phyloP scores from a whole-genome alignment of 2,329 filamentous ascomycete species.

The Ophiostoma quercus region DNA sequence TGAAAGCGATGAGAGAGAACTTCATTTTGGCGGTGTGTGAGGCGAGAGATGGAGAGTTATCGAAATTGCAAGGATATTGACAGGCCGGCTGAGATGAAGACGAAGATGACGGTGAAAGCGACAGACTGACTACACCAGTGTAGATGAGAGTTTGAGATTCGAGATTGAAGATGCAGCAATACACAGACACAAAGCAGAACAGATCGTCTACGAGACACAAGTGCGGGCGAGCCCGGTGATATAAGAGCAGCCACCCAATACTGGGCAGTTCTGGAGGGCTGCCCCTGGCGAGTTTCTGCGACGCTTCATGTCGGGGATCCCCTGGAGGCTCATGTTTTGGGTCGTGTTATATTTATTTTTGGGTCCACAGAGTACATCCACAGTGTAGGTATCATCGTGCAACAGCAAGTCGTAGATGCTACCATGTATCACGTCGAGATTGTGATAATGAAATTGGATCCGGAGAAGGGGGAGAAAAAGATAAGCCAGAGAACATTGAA shows the following conservation, averaged over 20 bases:
- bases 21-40: conserved; percentile 37
- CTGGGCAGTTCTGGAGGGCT: background rate
- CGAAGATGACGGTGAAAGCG: background rate
- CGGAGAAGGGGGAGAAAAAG: background rate
- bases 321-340: background rate
- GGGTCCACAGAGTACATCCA: background rate
- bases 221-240: background rate
- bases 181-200: background rate
- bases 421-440: background rate
- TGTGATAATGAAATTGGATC: background rate
- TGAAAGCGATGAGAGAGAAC: conserved; percentile 35
- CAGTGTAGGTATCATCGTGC: conserved; percentile 1
- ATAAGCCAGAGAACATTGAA: background rate
- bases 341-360: conserved; percentile 2
- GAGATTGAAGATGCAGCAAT: background rate
- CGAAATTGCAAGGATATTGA: background rate
- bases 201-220: background rate
- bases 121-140: conserved; percentile 2
- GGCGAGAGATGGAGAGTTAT: background rate
- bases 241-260: background rate
- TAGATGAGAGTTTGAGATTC: background rate
- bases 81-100: background rate
- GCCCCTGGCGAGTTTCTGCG: conserved; percentile 11
- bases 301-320: conserved; percentile 12
- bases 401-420: background rate